Base-by-base conservation (phyloP, 1,139 yeast species). In the Saccharomycopsis hybrid region DNA sequence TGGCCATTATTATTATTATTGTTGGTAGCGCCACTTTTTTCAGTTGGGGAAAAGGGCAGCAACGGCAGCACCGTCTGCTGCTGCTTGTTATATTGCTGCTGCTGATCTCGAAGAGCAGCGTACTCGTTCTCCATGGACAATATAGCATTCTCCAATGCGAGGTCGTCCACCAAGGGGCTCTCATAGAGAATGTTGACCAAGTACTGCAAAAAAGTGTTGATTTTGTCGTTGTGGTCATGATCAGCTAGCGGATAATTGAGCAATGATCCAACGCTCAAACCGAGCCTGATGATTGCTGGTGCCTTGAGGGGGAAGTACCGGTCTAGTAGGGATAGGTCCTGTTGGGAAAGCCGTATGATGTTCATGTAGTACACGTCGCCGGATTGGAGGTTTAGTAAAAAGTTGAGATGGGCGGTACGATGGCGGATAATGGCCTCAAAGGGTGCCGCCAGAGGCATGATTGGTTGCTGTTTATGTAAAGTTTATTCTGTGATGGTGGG, bases 331-430 rank as follows among this genome's bases (percentile, higher is more conserved):
- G 27, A 18, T 7, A 48, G 29, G 13, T 48, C 43, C 4, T 11
- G 8, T 13, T 37, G 25, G 3, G 37, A 29, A 5, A 50, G 25
- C 35, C 24, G 8, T 9, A 50, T 40, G 18, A 36, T 27, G 37
- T 50, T 50, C 47, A 50, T 41, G 32, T 46, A 50, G 25, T 38
- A 46, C 5, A 36, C 33, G 27, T 46, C 52, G 18, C 39, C 39
- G n/a, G 7, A 11, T 13, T 36, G 39, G 24, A 36, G 39, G 24
- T 11, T 24, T 36, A 36, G 24, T 7, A 36, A n/a, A n/a, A 9
- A 36, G 18, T 13, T 9, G 24, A 36, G 39, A 7, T 8, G 18
- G 18, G 18, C 18, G 18, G 18, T 18, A 18, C 18, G 18, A 18
- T 18, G 18, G 18, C 18, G 18, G 18, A 18, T 18, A 18, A 18